These are phyloP conservation scores for Trypanosoma lewisi DNA, from an alignment of 208 protist genomes.

Conservation along the genomic window DNA sequence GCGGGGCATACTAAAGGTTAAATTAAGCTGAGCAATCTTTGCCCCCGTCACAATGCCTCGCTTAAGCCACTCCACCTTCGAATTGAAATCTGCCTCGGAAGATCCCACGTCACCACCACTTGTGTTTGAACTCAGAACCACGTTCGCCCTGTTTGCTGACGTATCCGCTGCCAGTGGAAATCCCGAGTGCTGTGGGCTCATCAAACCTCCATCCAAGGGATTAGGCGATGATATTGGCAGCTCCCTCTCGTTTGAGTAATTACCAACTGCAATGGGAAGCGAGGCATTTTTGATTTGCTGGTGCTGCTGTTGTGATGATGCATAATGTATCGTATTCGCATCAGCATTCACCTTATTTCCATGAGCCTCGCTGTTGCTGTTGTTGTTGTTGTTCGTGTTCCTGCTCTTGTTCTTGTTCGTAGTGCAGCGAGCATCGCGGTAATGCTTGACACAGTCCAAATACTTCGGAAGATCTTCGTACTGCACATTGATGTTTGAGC, in stretches of 20 bases:
- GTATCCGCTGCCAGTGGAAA: not conserved
- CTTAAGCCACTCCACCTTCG: conserved; percentile 45
- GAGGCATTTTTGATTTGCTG: conserved; percentile 1
- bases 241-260: not conserved
- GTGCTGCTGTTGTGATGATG: no score
- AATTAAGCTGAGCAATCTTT: conserved; percentile 49
- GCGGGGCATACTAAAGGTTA: conserved; percentile 72
- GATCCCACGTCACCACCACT: not conserved
- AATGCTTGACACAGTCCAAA: conserved; percentile 34
- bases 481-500: conserved; percentile 34
- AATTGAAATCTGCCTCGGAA: conserved; percentile 38
- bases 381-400: no score
- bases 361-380: conserved; percentile 9
- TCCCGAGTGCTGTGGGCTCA: not conserved
- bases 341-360: conserved; percentile 1
- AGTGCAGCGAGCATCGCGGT: no score
- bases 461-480: conserved; percentile 64
- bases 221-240: not conserved
- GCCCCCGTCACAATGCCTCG: conserved; percentile 31
- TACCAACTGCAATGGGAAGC: conserved; percentile 1
- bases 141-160: not conserved
- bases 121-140: not conserved
- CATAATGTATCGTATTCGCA: not conserved
- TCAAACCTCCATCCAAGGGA: not conserved
- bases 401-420: no score